A percentile compares a stretch with the other conserved stretches of the same genome.
phyloP scores from a whole-genome alignment of 306 rosid genomes.

The Crotalaria pallida region DNA sequence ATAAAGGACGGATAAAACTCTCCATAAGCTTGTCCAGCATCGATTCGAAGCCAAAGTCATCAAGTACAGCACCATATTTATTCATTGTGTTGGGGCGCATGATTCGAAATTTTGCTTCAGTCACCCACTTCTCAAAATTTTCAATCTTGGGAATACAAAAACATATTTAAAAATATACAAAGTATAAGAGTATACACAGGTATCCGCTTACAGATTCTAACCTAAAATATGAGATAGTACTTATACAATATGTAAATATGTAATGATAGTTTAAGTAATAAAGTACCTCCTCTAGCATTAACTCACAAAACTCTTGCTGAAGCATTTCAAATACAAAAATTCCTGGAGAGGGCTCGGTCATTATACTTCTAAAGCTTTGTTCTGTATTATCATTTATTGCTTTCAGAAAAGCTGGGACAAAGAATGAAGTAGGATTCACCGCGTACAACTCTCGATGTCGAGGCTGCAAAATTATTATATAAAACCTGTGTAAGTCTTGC shows the following conservation, averaged over 20 bases:
- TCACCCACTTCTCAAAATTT: slow-evolving; percentile 81
- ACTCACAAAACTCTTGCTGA: slow-evolving; percentile 65
- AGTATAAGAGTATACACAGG: background rate
- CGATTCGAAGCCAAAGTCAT: slow-evolving; percentile 87
- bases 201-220: slow-evolving; percentile 1
- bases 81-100: slow-evolving; percentile 99
- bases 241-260: background rate
- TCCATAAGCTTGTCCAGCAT: slow-evolving; percentile 92
- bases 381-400: slow-evolving; percentile 73
- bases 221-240: slow-evolving; percentile 7
- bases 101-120: slow-evolving; percentile 64
- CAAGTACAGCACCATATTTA: slow-evolving; percentile 84
- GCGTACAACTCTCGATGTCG: slow-evolving; percentile 57
- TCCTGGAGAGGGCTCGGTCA: slow-evolving; percentile 71
- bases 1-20: slow-evolving; percentile 69
- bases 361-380: slow-evolving; percentile 65
- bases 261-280: slow-evolving; percentile 19
- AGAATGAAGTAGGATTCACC: slow-evolving; percentile 57
- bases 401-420: slow-evolving; percentile 76
- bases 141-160: slow-evolving; percentile 62
- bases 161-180: slow-evolving; percentile 1
- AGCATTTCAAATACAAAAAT: slow-evolving; percentile 79
- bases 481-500: slow-evolving; percentile 10
- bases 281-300: slow-evolving; percentile 79
- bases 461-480: slow-evolving; percentile 44